Evolutionary conservation across 352 stramenopile species (phyloP), one percentile per base, ranked within the genome.

Genomic region (Globisporangium emineosum): DNA sequence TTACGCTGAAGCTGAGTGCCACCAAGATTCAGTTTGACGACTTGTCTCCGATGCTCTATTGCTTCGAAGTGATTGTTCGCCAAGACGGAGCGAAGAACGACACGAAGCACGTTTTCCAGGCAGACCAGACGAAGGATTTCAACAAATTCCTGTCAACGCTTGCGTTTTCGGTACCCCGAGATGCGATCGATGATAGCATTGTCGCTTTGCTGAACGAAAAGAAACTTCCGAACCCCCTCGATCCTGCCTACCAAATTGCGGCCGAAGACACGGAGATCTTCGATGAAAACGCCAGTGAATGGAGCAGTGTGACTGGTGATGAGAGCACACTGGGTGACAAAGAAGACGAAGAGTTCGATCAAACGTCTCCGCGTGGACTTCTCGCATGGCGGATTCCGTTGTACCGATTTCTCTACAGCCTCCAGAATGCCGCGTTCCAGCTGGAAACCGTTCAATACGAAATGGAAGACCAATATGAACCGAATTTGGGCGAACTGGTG

Each of bases 241-340:
- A 88, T 21, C 32, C 35, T 32, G 60, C 74, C 1, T 57, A 63
- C 1, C 70, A 69, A 40, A 37, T 49, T 8, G 68, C 70, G 10
- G 37, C 68, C 32, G 68, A 66, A 17, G 74, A 87, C 6, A 72
- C 40, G 2, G 70, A 79, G 0, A 79, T 70, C 35, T 75, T 73
- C 40, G 83, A 94, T 43, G 86, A 94, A 43, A 75, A 70, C 42
- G 85, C 79, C 33, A 94, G 85, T 35, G 87, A 96, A 58, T 90
- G 86, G 76, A 96, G 83, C 57, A 96, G 87, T 66, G 86, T 93
- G 6, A 94, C 85, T 0, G 87, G 83, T 9, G 87, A 94, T 42
- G 88, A 94, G 60, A 96, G 88, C 56, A 87, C 77, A 19, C 73
- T 94, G 15, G 85, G 78, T 0, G 88, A 96, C 52, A 70, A 73